A percentile compares a stretch with the other conserved stretches of the same genome.
These are phyloP conservation scores for Alternaria gansuensis DNA, from an alignment of 2,329 filamentous ascomycete genomes.

Conservation along the genomic window DNA sequence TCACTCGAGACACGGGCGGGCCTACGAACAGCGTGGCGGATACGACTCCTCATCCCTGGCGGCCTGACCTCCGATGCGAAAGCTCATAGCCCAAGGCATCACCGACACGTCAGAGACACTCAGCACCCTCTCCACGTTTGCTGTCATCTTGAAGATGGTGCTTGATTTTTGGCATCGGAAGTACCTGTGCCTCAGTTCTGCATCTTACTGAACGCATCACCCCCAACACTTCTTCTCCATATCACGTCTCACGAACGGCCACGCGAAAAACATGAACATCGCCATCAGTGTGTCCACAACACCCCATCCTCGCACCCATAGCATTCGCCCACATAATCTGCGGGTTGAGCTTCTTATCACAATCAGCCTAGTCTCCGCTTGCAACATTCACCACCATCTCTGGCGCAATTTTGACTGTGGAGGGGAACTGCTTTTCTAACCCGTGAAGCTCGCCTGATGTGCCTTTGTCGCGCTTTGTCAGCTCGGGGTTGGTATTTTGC, in stretches of 20 bases:
- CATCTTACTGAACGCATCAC: not conserved
- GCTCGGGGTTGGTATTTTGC: constrained; percentile 37
- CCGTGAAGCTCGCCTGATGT: constrained; percentile 9
- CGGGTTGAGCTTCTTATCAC: constrained; percentile 27
- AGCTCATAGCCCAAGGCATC: not conserved
- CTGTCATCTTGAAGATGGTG: not conserved
- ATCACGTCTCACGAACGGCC: constrained; percentile 10
- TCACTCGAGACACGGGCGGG: not conserved
- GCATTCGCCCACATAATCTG: constrained; percentile 33
- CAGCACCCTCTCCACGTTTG: not conserved
- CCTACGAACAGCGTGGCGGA: constrained; percentile 5
- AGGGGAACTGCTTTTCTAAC: constrained; percentile 31
- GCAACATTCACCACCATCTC: constrained; percentile 31
- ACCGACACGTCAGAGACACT: constrained; percentile 17
- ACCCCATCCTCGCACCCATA: constrained; percentile 32
- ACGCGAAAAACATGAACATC: constrained; percentile 12
- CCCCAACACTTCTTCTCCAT: constrained; percentile 1
- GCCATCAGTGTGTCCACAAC: constrained; percentile 15
- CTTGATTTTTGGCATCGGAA: not conserved
- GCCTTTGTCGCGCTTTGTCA: constrained; percentile 42
- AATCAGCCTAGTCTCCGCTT: constrained; percentile 38
- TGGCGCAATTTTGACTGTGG: constrained; percentile 31
- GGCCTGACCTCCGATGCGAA: not conserved
- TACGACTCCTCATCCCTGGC: constrained; percentile 5
- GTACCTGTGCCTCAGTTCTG: not conserved